Evolutionary conservation across 2,329 filamentous ascomycete species (phyloP).

Genomic region (Alternaria sp.): DNA sequence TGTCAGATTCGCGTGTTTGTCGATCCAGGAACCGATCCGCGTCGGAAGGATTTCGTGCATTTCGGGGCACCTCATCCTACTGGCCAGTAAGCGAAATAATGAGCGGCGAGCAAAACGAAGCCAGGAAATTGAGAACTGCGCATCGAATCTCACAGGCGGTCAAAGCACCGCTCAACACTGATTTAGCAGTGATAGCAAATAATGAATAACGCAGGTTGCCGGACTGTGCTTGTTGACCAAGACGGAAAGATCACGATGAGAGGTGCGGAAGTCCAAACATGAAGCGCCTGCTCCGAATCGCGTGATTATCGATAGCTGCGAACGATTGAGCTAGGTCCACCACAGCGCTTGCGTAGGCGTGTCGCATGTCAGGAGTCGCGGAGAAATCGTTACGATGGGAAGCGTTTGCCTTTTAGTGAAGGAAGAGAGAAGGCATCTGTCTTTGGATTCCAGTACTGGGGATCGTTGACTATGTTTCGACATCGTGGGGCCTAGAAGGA

Average conservation of each 20-base stretch:
- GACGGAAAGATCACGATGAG: not conserved
- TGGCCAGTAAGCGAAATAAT: slow-evolving; percentile 28
- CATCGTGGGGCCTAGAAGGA: slow-evolving; percentile 17
- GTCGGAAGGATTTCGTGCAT: slow-evolving; percentile 17
- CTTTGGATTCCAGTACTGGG: slow-evolving; percentile 14
- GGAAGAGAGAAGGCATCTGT: slow-evolving; percentile 8
- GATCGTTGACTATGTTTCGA: slow-evolving; percentile 19
- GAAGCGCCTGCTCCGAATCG: slow-evolving; percentile 18
- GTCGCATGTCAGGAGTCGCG: slow-evolving; percentile 14
- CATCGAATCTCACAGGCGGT: slow-evolving; percentile 14
- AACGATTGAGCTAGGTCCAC: slow-evolving; percentile 1
- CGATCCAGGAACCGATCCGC: slow-evolving; percentile 20
- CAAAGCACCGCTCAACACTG: slow-evolving; percentile 2
- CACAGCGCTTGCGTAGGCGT: slow-evolving; percentile 12
- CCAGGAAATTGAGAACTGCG: slow-evolving; percentile 22
- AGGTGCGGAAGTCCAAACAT: not conserved
- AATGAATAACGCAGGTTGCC: not conserved
- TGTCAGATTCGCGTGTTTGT: not conserved
- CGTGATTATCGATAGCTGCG: slow-evolving; percentile 8
- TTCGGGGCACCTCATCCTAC: slow-evolving; percentile 13
- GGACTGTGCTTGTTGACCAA: slow-evolving; percentile 10
- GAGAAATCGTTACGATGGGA: slow-evolving; percentile 5
- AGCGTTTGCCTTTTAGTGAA: slow-evolving; percentile 4
- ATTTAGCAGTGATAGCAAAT: slow-evolving; percentile 7
- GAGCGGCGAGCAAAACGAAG: slow-evolving; percentile 21